Evolutionary conservation across 2,329 filamentous ascomycete species (phyloP), one percentile per base, ranked within the genome.

Genomic region (Trematosphaeria pertusa): DNA sequence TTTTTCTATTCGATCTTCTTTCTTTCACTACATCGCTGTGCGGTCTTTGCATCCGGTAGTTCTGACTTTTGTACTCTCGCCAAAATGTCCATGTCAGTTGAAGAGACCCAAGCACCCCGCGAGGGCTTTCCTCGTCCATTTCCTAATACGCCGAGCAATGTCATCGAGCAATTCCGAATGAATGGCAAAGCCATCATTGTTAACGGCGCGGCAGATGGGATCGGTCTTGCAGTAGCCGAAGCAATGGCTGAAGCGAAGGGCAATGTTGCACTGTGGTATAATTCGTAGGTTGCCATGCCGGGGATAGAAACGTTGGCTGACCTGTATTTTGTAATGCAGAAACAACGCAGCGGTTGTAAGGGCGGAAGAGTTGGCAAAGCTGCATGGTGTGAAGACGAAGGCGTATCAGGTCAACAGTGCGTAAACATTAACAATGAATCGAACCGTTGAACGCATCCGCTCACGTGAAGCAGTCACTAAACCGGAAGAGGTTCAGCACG

Each of bases 401-500:
- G 81, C 84, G 30, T 87, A 87, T 78, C 83, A 85, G 71, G 79
- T 79, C 67, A 74, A 85, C 62, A n/a, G n/a, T n/a, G n/a, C n/a
- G n/a, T n/a, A n/a, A n/a, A n/a, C n/a, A n/a, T n/a, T n/a, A n/a
- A n/a, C n/a, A n/a, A n/a, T n/a, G n/a, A n/a, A n/a, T n/a, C n/a
- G n/a, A n/a, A n/a, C n/a, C n/a, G n/a, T n/a, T n/a, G n/a, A n/a
- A n/a, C n/a, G n/a, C n/a, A n/a, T n/a, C n/a, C n/a, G n/a, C n/a
- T n/a, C n/a, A n/a, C n/a, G n/a, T n/a, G n/a, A n/a, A n/a, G n/a
- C n/a, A n/a, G 82, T 79, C 70, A 76, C 77, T 41, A 73, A 73
- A 56, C 77, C 82, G 11, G 67, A 79, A 52, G 71, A 76, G 55
- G 73, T 85, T 14, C 79, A 86, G 54, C 70, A 74, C 35, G 74